These are phyloP conservation scores for Stemphylium beticola DNA, from an alignment of 2,329 filamentous ascomycete species.

Conservation along the genomic window DNA sequence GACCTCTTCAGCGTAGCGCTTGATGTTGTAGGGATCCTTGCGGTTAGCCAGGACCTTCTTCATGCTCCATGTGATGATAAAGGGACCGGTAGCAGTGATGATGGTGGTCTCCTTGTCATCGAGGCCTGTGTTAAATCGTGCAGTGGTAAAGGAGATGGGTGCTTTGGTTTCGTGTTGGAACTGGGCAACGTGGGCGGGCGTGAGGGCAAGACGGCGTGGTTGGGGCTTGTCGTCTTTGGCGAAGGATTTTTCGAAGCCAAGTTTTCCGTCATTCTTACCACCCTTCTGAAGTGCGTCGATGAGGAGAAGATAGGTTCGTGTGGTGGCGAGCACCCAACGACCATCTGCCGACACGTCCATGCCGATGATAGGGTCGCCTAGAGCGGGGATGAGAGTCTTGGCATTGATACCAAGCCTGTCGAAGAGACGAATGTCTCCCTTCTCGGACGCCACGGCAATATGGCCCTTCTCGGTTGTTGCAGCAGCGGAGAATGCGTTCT, in stretches of 20 bases:
- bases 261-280: conserved; percentile 95
- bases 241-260: conserved; percentile 96
- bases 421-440: conserved; percentile 96
- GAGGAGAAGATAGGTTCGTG: conserved; percentile 90
- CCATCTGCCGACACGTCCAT: conserved; percentile 95
- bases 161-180: conserved; percentile 96
- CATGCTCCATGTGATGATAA: conserved; percentile 94
- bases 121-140: conserved; percentile 90
- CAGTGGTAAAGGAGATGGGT: conserved; percentile 84
- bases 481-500: conserved; percentile 95
- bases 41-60: conserved; percentile 83
- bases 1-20: conserved; percentile 92
- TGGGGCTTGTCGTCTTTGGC: conserved; percentile 92
- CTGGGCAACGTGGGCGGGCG: conserved; percentile 91
- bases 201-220: conserved; percentile 85
- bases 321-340: conserved; percentile 93
- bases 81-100: conserved; percentile 94
- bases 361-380: conserved; percentile 93
- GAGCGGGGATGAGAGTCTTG: conserved; percentile 93
- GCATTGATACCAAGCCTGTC: conserved; percentile 96
- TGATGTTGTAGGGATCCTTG: conserved; percentile 93
- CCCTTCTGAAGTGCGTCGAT: conserved; percentile 89
- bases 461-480: conserved; percentile 97
- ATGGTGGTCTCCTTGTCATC: conserved; percentile 87
- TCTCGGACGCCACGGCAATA: conserved; percentile 95